These are phyloP conservation scores for Helianthus tuberosus DNA, from an alignment of 129 eudicot species.

Conservation along the genomic window DNA sequence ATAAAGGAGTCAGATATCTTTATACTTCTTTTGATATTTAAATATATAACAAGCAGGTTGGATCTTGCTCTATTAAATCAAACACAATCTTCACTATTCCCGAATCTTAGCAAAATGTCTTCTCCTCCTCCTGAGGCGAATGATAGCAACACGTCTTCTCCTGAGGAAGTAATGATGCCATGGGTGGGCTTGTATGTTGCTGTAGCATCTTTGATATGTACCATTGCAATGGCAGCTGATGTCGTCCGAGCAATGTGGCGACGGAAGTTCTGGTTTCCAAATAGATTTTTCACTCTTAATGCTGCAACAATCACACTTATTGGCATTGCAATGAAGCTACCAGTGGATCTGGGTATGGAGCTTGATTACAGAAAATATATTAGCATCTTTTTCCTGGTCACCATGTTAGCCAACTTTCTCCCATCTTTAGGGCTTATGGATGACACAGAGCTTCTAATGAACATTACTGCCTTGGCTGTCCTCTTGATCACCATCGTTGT, in stretches of 20 bases:
- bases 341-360: background rate
- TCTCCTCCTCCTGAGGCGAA: too few relatives aligned
- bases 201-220: constrained; percentile 15
- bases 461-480: too few relatives aligned
- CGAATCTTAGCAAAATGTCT: background rate
- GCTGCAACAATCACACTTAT: constrained; percentile 13
- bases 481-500: too few relatives aligned
- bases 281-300: constrained; percentile 15
- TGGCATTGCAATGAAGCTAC: constrained; percentile 11
- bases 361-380: background rate
- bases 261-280: constrained; percentile 20
- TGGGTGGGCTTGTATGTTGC: constrained; percentile 27
- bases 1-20: too few relatives aligned
- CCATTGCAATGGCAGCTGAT: constrained; percentile 23
- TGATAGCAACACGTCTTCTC: too few relatives aligned
- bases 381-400: background rate
- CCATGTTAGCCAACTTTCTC: too few relatives aligned
- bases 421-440: too few relatives aligned
- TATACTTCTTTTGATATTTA: too few relatives aligned
- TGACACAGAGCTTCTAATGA: too few relatives aligned
- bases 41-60: too few relatives aligned
- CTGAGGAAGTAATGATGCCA: background rate
- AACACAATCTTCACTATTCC: too few relatives aligned
- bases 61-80: too few relatives aligned
- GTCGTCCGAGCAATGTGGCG: background rate